phyloP scores from a whole-genome alignment of 495 filamentous ascomycete species.

The Neurospora sp. region DNA sequence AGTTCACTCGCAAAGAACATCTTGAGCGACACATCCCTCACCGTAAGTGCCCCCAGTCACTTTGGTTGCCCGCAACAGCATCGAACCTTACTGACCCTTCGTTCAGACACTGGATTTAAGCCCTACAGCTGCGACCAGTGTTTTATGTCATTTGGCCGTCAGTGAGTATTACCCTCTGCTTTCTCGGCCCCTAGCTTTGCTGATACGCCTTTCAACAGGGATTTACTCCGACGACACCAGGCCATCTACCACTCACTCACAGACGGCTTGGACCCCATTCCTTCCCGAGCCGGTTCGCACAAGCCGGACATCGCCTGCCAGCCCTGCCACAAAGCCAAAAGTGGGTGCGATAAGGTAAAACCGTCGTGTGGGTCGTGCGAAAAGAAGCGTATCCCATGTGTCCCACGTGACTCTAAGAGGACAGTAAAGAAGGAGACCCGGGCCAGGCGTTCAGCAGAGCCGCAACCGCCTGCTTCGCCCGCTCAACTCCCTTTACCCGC shows the following conservation, averaged over 20 bases:
- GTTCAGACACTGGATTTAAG: slow-evolving; percentile 54
- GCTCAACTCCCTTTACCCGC: neutral
- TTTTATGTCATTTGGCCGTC: slow-evolving; percentile 50
- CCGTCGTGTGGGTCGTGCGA: slow-evolving; percentile 49
- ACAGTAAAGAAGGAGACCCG: neutral
- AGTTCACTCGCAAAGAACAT: slow-evolving; percentile 57
- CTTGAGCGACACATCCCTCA: slow-evolving; percentile 51
- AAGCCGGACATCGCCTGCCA: slow-evolving; percentile 41
- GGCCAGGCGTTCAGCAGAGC: neutral
- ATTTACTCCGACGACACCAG: slow-evolving; percentile 50
- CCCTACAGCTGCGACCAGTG: slow-evolving; percentile 50
- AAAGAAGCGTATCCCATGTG: slow-evolving; percentile 25
- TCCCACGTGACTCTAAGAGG: neutral
- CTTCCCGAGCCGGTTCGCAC: neutral
- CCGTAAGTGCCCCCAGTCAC: slow-evolving; percentile 33
- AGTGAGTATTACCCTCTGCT: slow-evolving; percentile 27
- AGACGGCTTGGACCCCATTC: neutral
- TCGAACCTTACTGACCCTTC: slow-evolving; percentile 12
- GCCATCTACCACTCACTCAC: slow-evolving; percentile 31
- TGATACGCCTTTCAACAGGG: slow-evolving; percentile 30
- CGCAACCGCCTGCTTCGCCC: neutral
- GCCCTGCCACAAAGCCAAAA: slow-evolving; percentile 52
- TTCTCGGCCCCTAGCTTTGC: neutral
- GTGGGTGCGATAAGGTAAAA: slow-evolving; percentile 57
- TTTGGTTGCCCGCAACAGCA: neutral